Conservation (phyloP, 176 grass and related monocot species). For the Oryza meridionalis region DNA sequence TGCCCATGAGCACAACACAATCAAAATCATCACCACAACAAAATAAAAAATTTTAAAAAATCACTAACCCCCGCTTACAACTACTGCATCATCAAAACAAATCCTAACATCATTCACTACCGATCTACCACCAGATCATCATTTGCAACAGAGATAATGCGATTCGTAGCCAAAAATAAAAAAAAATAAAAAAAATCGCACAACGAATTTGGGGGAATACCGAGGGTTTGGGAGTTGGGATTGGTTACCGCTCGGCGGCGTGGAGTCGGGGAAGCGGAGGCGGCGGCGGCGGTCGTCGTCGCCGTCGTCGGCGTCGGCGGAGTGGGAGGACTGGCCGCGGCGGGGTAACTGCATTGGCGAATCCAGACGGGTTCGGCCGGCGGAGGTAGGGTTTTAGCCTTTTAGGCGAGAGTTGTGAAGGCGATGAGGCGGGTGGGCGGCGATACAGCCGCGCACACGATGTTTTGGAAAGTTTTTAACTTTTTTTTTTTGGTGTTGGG, state of each 20-base stretch:
- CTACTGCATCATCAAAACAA: neutral
- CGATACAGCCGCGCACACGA: too few species aligned
- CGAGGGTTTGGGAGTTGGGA: neutral
- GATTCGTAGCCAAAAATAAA: neutral
- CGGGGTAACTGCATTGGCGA: conserved; percentile 22
- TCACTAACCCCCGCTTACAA: neutral
- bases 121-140: too few species aligned
- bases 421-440: too few species aligned
- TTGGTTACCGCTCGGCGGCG: neutral
- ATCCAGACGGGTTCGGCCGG: too few species aligned
- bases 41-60: too few species aligned
- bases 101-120: neutral
- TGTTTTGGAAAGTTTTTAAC: too few species aligned
- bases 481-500: too few species aligned
- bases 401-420: too few species aligned
- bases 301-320: neutral
- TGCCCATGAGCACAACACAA: neutral
- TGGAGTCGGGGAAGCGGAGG: neutral
- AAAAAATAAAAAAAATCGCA: too few species aligned
- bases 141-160: neutral
- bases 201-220: neutral
- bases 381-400: too few species aligned
- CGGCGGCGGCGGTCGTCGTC: neutral
- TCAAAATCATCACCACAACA: neutral
- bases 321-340: neutral